Evolutionary conservation across 192 early-diverging fungal genomes (phyloP), one percentile per base, ranked within the genome.

Genomic region (Lobosporangium transversale): DNA sequence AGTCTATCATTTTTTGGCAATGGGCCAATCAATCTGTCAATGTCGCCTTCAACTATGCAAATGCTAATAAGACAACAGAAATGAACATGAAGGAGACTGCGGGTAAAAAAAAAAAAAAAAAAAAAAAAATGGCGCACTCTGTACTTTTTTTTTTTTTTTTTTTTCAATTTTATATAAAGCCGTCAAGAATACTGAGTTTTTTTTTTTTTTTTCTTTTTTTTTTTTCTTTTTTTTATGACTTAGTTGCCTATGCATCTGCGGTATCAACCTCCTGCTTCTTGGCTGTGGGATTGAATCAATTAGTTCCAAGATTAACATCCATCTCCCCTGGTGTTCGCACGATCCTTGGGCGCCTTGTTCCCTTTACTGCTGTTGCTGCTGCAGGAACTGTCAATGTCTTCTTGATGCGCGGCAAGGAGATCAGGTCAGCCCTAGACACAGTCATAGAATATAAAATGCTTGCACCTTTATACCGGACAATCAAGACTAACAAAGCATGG

Each of bases 1-100:
- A 73, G 55, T 83, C 75, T 20, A 86, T 89, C 58, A 53, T 94
- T 33, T 90, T 91, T 70, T 92, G 90, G 87, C 91, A 94, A 70
- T 93, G 91, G 92, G 61, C 88, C 23, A 94, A 95, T 71, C 93
- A 95, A 70, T 85, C 82, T 43, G 87, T 92, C 29, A 95, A 95
- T 71, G 92, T 94, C 7, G 93, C 92, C 10, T 89, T 95, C 74
- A 95, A 95, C 73, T 94, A 89, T 51, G 84, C 84, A 35, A 94
- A 95, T 66, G 90, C 92, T 8, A 95, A 95, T 75, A 93, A 94
- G 71, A 91, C 91, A 7, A 91, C 86, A 3, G 80, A 82, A 45
- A 93, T 94, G 93, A 81, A 82, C 63, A 64, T 87, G 53, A 80
- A 82, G 40, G 93, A 94, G 58, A 93, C 92, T 29, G 88, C 86